Evolutionary conservation across 2,329 filamentous ascomycete species (phyloP).

Genomic region (Seiridium cupressi): DNA sequence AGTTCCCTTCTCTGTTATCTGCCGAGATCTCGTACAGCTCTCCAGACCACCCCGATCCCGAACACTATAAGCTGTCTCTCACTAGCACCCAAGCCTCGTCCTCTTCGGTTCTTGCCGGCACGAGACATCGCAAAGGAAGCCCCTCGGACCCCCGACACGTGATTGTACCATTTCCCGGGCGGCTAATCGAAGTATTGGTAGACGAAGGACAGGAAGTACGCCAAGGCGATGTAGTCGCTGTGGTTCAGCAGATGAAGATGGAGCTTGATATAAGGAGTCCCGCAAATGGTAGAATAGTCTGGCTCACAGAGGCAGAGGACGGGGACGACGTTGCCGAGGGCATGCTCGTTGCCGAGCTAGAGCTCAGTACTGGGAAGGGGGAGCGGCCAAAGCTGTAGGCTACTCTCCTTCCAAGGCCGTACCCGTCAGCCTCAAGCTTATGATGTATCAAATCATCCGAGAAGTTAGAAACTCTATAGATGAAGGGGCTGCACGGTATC

Average conservation of each 20-base stretch:
- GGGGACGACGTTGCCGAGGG: slow-evolving; percentile 56
- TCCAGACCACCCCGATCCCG: slow-evolving; percentile 18
- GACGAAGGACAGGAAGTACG: slow-evolving; percentile 46
- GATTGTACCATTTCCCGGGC: slow-evolving; percentile 55
- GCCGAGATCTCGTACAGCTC: slow-evolving; percentile 51
- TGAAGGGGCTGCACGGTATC: no score
- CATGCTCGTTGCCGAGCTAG: slow-evolving; percentile 35
- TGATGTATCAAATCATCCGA: no score
- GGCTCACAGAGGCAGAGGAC: slow-evolving; percentile 51
- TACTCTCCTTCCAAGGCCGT: background rate
- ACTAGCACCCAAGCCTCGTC: slow-evolving; percentile 32
- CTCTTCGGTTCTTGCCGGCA: slow-evolving; percentile 42
- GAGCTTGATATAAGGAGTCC: slow-evolving; percentile 59
- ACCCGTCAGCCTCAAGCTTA: no score
- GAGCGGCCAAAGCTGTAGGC: background rate
- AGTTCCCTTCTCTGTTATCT: slow-evolving; percentile 54
- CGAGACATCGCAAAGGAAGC: slow-evolving; percentile 47
- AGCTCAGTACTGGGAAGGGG: background rate
- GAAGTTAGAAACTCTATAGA: no score
- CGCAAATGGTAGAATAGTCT: slow-evolving; percentile 44
- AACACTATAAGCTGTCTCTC: slow-evolving; percentile 1
- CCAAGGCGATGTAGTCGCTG: slow-evolving; percentile 52
- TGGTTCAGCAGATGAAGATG: slow-evolving; percentile 70
- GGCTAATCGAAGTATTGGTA: slow-evolving; percentile 57
- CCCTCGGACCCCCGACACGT: slow-evolving; percentile 49